Conservation (phyloP, 2,329 filamentous ascomycete species). For the Raffaelea deltoideospora region DNA sequence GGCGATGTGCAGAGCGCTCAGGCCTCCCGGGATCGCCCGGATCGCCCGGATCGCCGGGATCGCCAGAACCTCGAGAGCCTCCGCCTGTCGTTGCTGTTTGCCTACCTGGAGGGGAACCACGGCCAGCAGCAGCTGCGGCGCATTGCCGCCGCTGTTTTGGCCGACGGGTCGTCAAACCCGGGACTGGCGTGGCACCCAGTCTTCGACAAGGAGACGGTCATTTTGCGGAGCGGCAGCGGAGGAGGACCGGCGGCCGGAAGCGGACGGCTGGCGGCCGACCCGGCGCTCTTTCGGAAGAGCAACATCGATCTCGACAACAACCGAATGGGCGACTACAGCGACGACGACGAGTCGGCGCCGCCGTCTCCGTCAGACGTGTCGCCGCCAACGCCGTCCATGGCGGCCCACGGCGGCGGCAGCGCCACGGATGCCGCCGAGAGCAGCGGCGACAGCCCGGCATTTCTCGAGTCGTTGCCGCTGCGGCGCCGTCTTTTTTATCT, state of each 20-base stretch:
- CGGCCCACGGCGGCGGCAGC: conserved; percentile 3
- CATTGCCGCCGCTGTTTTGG: conserved; percentile 52
- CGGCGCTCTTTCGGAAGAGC: conserved; percentile 18
- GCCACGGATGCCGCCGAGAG: conserved; percentile 14
- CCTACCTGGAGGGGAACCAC: conserved; percentile 36
- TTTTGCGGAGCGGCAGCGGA: not conserved
- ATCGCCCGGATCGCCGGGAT: conserved; percentile 6
- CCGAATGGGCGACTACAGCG: conserved; percentile 44
- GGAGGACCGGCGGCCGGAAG: conserved; percentile 11
- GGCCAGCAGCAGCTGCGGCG: conserved; percentile 32
- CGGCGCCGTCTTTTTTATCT: conserved; percentile 49
- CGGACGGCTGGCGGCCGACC: conserved; percentile 34
- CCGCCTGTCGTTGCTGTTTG: conserved; percentile 41
- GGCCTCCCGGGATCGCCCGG: conserved; percentile 18
- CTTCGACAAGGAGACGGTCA: conserved; percentile 46
- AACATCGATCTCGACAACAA: conserved; percentile 43
- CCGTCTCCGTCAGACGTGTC: conserved; percentile 27
- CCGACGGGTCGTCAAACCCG: conserved; percentile 43
- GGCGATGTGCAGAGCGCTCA: conserved; percentile 17
- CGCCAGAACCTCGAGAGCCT: conserved; percentile 16
- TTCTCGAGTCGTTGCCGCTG: conserved; percentile 38
- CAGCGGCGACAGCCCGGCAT: conserved; percentile 1
- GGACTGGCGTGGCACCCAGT: conserved; percentile 47
- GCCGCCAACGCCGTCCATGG: conserved; percentile 10
- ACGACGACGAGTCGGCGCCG: conserved; percentile 38